phyloP scores from a whole-genome alignment of 352 stramenopile species.

The Globisporangium acanthophoron region DNA sequence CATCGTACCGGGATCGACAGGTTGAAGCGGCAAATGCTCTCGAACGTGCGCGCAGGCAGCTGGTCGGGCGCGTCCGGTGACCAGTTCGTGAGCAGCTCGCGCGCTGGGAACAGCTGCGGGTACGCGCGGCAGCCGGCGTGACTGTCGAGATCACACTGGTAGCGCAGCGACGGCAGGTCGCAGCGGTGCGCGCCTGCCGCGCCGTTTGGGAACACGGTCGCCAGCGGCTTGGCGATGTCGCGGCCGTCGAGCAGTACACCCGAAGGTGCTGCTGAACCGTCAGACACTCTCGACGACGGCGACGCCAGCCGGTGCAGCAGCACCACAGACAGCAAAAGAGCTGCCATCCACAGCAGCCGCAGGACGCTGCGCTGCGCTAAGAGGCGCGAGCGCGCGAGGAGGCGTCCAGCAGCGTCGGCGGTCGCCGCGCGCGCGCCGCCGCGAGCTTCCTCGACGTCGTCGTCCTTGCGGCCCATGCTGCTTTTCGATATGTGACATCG shows the following conservation, averaged over 20 bases:
- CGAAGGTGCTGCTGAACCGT: neutral
- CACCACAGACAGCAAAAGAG: neutral
- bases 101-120: constrained; percentile 59
- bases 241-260: constrained; percentile 27
- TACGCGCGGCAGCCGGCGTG: constrained; percentile 45
- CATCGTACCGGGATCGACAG: constrained; percentile 38
- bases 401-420: neutral
- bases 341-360: neutral
- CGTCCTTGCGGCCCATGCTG: neutral
- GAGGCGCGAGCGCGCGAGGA: neutral
- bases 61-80: constrained; percentile 45
- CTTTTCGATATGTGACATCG: too few species aligned
- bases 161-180: constrained; percentile 53
- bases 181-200: constrained; percentile 36
- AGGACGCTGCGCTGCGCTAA: neutral
- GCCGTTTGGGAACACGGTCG: constrained; percentile 38
- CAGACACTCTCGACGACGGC: neutral
- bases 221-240: constrained; percentile 23
- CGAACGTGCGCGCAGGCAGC: constrained; percentile 30
- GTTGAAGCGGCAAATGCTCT: constrained; percentile 66
- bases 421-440: neutral
- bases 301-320: neutral
- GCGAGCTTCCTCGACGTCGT: neutral
- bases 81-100: constrained; percentile 80
- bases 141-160: constrained; percentile 41